These are phyloP conservation scores for Umbelopsis sp. DNA, from an alignment of 192 early-diverging fungal genomes.

Conservation along the genomic window DNA sequence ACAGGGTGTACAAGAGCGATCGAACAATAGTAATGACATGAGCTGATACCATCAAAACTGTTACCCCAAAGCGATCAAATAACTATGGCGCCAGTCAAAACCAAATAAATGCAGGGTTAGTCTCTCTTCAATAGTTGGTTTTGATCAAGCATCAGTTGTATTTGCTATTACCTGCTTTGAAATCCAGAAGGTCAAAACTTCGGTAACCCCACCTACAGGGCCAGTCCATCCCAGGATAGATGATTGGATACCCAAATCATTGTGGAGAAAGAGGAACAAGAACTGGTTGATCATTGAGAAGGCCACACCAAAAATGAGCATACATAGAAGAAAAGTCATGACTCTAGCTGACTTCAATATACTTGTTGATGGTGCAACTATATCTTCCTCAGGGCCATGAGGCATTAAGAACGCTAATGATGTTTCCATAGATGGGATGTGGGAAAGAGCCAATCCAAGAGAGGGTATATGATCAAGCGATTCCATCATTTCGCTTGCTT, in stretches of 20 bases:
- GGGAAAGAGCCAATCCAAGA: conserved; percentile 34
- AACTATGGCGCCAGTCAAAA: conserved; percentile 30
- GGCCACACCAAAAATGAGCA: conserved; percentile 34
- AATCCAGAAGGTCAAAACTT: conserved; percentile 42
- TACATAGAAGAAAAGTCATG: conserved; percentile 32
- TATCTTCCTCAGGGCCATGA: not conserved
- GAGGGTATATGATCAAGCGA: conserved; percentile 30
- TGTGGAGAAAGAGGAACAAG: conserved; percentile 33
- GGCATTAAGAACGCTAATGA: conserved; percentile 28
- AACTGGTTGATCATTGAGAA: conserved; percentile 42
- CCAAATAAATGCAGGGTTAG: not conserved
- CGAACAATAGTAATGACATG: conserved; percentile 27
- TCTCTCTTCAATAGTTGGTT: not conserved
- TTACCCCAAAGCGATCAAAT: conserved; percentile 33
- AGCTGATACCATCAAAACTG: conserved; percentile 27
- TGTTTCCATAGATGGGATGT: conserved; percentile 35
- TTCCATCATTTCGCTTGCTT: conserved; percentile 21
- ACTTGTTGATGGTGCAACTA: not conserved
- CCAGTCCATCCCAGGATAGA: conserved; percentile 43
- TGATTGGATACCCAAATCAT: conserved; percentile 35
- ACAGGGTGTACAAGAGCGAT: conserved; percentile 23
- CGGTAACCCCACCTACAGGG: conserved; percentile 40
- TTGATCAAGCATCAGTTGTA: not conserved
- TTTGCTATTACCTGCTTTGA: conserved; percentile 37
- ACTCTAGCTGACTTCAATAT: conserved; percentile 24